Evolutionary conservation across 257 asterid genomes (phyloP), one percentile per base, ranked within the genome.

Genomic region (Nicotiana obtusifolia): DNA sequence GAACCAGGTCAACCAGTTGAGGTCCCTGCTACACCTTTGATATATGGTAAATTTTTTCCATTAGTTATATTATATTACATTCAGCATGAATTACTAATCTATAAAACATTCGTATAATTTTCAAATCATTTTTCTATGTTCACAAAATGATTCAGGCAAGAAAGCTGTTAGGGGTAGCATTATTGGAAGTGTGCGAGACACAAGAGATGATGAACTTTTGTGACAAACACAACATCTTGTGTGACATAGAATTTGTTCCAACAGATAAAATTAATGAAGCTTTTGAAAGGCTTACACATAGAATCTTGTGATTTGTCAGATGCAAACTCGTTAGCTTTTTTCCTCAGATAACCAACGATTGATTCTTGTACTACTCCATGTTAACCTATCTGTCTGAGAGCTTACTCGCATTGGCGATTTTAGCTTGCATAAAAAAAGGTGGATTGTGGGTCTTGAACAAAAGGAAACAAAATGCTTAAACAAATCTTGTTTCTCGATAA

Each of bases 111-210:
- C 54, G 33, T 33, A 24, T 22, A 19, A 24, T 47, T 44, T 22
- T 76, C 8, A 24, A 49, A 64, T 49, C 20, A 5, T 24, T 73
- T 73, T 5, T 73, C 26, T 76, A 41, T 41, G 49, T 24, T 24
- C 5, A 1, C 30, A 53, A 56, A 53, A 53, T 56, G 49, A 53
- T 28, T 47, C 81, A 93, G 97, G 97, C 4, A 92, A 95, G 84
- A 93, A 94, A 80, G 91, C 67, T 10, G 93, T 90, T 87, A 95
- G 93, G 87, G 98, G 98, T 17, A 89, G 98, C 88, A 87, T 93
- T 81, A 90, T 87, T 0, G 98, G 98, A 56, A 87, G 93, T 82
- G 91, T 92, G 3, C 75, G 97, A 93, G 81, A 91, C 94, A 0
- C 95, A 92, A 75, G 96, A 91, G 30, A 95, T 93, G 98, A 88